Evolutionary conservation across 768 basidiomycete genomes (phyloP).

Genomic region (Tylopilus plumbeoviolaceoides): DNA sequence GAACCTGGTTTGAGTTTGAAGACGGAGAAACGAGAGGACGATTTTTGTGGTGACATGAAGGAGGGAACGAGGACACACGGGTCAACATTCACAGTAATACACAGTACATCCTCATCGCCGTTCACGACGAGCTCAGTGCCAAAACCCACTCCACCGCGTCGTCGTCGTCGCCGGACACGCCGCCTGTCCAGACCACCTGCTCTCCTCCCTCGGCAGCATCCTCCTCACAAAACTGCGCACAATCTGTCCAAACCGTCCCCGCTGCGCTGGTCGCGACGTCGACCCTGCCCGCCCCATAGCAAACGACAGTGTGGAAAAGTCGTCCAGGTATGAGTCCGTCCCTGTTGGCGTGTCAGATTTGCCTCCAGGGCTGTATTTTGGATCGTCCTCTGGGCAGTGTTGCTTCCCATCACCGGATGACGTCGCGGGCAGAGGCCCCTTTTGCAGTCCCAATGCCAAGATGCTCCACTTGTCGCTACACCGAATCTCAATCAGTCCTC

Average conservation of each 20-base stretch:
- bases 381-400: too few species aligned
- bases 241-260: constrained; percentile 18
- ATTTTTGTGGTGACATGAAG: neutral
- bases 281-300: neutral
- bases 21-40: constrained; percentile 40
- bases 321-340: too few species aligned
- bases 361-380: too few species aligned
- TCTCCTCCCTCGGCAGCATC: constrained; percentile 14
- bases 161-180: too few species aligned
- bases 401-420: too few species aligned
- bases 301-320: too few species aligned
- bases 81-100: too few species aligned
- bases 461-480: constrained; percentile 28
- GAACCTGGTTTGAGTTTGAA: constrained; percentile 34
- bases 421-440: neutral
- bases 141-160: constrained; percentile 23
- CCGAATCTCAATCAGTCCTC: too few species aligned
- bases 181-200: too few species aligned
- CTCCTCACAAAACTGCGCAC: constrained; percentile 23
- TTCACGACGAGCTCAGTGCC: neutral
- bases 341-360: too few species aligned
- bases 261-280: neutral
- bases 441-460: constrained; percentile 23
- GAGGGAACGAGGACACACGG: neutral
- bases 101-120: too few species aligned